Base-by-base conservation (phyloP, 2,329 filamentous ascomycete genomes). In the Beauveria brongniartii region DNA sequence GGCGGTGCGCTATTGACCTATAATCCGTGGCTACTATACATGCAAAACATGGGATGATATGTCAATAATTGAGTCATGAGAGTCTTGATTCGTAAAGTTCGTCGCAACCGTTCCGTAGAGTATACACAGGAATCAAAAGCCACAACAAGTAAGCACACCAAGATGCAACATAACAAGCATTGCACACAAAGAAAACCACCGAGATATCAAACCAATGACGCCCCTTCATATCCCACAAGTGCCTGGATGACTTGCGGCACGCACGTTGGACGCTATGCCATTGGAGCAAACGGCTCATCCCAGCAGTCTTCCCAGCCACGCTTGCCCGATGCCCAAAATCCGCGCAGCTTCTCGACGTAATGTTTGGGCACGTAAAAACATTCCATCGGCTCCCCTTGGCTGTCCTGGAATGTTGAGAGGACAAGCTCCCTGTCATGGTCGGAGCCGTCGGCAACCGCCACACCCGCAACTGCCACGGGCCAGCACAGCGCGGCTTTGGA, bases 271-370 rank as follows among this genome's bases (percentile, higher is more conserved):
- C 41, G 12, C 55, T 50, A 57, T 50, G 55, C 44, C 30, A 57
- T 48, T 5, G 44, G 43, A 34, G 55, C 28, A 47, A 46, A 37
- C 20, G 55, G 55, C 20, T 50, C 55, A 16, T 57, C 20, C 34
- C 34, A 57, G 30, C 55, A 57, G 44, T 57, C 55, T 12, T 57
- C 55, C 55, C 55, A 57, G 20, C 24, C 55, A n/a, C 16, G 9
- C 46, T 50, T 57, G 20, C 55, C 44, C 16, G 55, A 57, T 3
- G 44, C 55, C 55, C 55, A 57, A 9, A 57, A 57, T 14, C 9
- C 10, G 16, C 20, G 40, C 22, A 28, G 41, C 40, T 55, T 55
- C 10, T 55, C 40, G 12, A 37, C 22, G 8, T 52, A 52, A 37
- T 20, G n/a, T 18, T 22, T 34, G 9, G 50, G 50, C 7, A 52